Conservation (phyloP, 23 red algal genomes). For the Gracilaria vermiculophylla region DNA sequence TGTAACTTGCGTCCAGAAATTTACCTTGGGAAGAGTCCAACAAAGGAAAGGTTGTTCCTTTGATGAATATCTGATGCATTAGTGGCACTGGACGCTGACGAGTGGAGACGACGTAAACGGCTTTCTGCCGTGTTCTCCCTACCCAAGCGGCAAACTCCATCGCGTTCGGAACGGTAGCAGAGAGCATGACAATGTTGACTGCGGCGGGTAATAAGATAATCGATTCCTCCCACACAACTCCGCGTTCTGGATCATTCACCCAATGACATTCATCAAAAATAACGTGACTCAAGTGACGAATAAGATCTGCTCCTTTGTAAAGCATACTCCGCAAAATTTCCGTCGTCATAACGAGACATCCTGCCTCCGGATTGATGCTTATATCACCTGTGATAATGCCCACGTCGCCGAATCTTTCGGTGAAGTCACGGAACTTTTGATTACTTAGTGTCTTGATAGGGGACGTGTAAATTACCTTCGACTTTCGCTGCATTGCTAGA, state of each 20-base stretch:
- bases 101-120: slow-evolving; percentile 71
- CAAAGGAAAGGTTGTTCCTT: slow-evolving; percentile 49
- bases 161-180: slow-evolving; percentile 92
- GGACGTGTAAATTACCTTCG: slow-evolving; percentile 91
- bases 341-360: slow-evolving; percentile 92
- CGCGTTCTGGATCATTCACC: slow-evolving; percentile 92
- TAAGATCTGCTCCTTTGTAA: slow-evolving; percentile 90
- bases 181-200: slow-evolving; percentile 88
- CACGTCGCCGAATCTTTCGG: slow-evolving; percentile 66
- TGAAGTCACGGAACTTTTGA: slow-evolving; percentile 97
- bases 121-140: slow-evolving; percentile 65
- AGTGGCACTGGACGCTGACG: slow-evolving; percentile 59
- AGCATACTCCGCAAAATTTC: slow-evolving; percentile 97
- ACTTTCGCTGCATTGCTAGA: slow-evolving; percentile 68
- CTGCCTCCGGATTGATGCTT: slow-evolving; percentile 80
- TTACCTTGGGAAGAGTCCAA: slow-evolving; percentile 47
- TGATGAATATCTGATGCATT: slow-evolving; percentile 61
- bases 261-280: slow-evolving; percentile 98
- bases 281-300: slow-evolving; percentile 88
- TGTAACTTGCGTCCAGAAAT: slow-evolving; percentile 53
- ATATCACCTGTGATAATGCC: slow-evolving; percentile 95
- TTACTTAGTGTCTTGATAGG: slow-evolving; percentile 98
- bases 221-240: slow-evolving; percentile 95
- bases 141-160: slow-evolving; percentile 96
- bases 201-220: slow-evolving; percentile 84